phyloP scores from a whole-genome alignment of 176 grass and related monocot genomes.

The Carex cristatella region DNA sequence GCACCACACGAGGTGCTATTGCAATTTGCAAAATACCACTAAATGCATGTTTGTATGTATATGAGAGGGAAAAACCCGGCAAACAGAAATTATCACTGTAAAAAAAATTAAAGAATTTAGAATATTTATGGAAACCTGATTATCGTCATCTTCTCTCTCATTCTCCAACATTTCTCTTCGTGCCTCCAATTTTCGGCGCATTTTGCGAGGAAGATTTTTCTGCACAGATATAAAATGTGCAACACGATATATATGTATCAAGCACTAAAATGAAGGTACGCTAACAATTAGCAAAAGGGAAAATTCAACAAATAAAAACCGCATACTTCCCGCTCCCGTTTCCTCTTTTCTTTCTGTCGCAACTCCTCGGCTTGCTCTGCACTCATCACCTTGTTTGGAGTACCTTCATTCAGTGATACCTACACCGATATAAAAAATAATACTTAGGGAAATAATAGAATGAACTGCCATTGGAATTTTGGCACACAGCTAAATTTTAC shows the following conservation, averaged over 20 bases:
- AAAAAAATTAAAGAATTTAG: neutral
- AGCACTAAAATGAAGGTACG: slow-evolving; percentile 4
- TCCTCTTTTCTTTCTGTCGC: slow-evolving; percentile 79
- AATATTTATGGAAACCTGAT: slow-evolving; percentile 42
- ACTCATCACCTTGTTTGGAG: slow-evolving; percentile 50
- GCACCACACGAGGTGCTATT: neutral
- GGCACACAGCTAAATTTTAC: neutral
- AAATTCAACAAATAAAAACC: slow-evolving; percentile 3
- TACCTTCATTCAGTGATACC: slow-evolving; percentile 50
- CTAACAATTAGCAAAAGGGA: neutral
- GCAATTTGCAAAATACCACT: neutral
- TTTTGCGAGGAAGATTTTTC: slow-evolving; percentile 91
- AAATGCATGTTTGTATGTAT: neutral
- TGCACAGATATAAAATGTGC: slow-evolving; percentile 30
- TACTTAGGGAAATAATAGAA: neutral
- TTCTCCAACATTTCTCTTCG: slow-evolving; percentile 60
- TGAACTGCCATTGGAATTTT: neutral
- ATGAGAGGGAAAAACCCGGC: neutral
- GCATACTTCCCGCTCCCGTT: slow-evolving; percentile 68
- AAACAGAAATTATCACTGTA: neutral
- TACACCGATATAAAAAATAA: slow-evolving; percentile 17
- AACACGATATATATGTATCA: slow-evolving; percentile 19
- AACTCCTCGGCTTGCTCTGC: slow-evolving; percentile 85
- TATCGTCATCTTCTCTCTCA: slow-evolving; percentile 43
- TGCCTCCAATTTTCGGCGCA: slow-evolving; percentile 75